Base-by-base conservation (phyloP, 495 filamentous ascomycete genomes). In the Xylaria castorea region DNA sequence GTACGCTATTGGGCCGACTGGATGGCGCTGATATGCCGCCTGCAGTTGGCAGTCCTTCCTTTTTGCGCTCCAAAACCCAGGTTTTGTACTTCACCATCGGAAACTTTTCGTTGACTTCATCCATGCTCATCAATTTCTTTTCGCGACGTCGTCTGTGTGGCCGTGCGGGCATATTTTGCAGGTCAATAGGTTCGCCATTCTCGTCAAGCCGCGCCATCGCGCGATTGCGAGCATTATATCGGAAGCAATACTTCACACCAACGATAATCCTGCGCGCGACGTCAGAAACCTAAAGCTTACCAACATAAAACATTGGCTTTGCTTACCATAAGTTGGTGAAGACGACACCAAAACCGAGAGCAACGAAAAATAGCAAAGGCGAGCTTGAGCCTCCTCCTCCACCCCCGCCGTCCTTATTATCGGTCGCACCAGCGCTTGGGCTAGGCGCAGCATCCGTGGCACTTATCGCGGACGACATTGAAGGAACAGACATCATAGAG, bases 91-190 rank as follows among this genome's bases (percentile, higher is more conserved):
- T 98, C 58, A 90, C 89, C 77, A 97, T 87, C 0, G 96, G 97
- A 77, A 99, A 98, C 72, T 96, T 92, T 76, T 97, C 94, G 78
- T 99, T 98, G 53, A 98, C 96, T 80, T 99, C 96, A 65, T 99
- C 96, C 90, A 98, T 97, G 4, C 92, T 92, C 97, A 99, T 98
- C 72, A 99, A 80, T 79, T 97, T 98, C 87, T 98, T 98, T 81
- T 99, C 96, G 66, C 94, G 88, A 72, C 94, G 87, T 76, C 96
- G 88, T 36, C 96, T 88, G 78, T 96, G 94, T 53, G 86, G 84
- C 48, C 92, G 87, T 25, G 78, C 61, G 67, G 93, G 92, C 88
- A 98, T 92, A 70, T 89, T 85, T 67, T 92, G 87, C 71, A 97
- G 83, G 78, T 94, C 93, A 74, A 96, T 97, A 1, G 93, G 92